Base-by-base conservation (phyloP, 139 green algal species). In the Yamagishiella unicocca region DNA sequence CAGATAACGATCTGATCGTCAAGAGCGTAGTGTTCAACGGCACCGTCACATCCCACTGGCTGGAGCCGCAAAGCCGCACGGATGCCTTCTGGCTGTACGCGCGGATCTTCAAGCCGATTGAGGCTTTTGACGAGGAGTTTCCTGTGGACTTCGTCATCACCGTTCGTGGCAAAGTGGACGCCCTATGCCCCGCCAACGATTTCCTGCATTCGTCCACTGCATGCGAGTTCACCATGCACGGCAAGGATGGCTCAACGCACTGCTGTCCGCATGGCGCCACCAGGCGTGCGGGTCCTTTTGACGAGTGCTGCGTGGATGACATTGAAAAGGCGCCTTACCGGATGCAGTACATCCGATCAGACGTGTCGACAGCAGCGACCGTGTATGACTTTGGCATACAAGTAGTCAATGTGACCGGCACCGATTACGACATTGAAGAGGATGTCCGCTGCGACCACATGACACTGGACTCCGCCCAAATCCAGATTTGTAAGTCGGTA, bases 171-270 rank as follows among this genome's bases (percentile, higher is more conserved):
- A 82, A 82, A 62, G 73, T 88, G 25, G 72, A 80, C 33, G 43
- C 68, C 25, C 72, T 88, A 29, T 88, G 81, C 87, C 80, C 87
- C 4, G 87, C 80, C 27, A 88, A 85, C 37, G 80, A 90, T 27
- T 88, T 76, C 73, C 50, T 90, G 45, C 55, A 80, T 38, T 90
- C 87, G 1, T 35, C 46, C 8, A 82, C 79, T 27, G 89, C 82
- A 0, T 92, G 89, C 68, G 89, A 92, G 89, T 92, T 89, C n/a
- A 85, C 42, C 24, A 62, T 92, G 61, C 89, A 92, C 37, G 89
- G 89, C 35, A 85, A 82, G n/a, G 75, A 85, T 76, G 38, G 53
- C 37, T 33, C 82, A 19, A 64, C 74, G 67, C 86, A 90, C n/a
- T 92, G 89, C 86, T 92, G 89, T 82, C 89, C 89, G 0, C 89